These are phyloP conservation scores for Ophiognomonia clavigignenti-juglandacearum DNA, from an alignment of 2,329 filamentous ascomycete species.

Conservation along the genomic window DNA sequence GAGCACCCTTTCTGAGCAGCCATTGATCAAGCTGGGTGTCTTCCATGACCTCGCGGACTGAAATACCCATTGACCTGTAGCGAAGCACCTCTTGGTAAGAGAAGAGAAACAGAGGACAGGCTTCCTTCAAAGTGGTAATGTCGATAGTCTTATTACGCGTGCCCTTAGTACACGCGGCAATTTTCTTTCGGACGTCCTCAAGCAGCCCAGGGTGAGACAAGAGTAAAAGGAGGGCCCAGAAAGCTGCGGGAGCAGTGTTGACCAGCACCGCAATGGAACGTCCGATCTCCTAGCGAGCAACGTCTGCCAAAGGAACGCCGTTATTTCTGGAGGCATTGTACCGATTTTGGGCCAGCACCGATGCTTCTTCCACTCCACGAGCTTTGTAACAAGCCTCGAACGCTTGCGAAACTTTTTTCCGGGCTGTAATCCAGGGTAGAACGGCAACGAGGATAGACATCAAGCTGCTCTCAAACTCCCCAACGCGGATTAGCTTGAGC, in stretches of 20 bases:
- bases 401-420: slow-evolving; percentile 29
- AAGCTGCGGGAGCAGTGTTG: slow-evolving; percentile 33
- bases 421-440: slow-evolving; percentile 25
- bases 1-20: slow-evolving; percentile 24
- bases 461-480: slow-evolving; percentile 20
- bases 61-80: slow-evolving; percentile 30
- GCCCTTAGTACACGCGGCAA: slow-evolving; percentile 5
- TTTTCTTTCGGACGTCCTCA: not conserved
- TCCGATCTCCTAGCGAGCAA: slow-evolving; percentile 36
- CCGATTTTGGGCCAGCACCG: slow-evolving; percentile 30
- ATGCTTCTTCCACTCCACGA: slow-evolving; percentile 32
- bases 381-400: slow-evolving; percentile 34
- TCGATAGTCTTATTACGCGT: slow-evolving; percentile 17
- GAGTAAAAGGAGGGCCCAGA: slow-evolving; percentile 36
- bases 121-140: slow-evolving; percentile 28
- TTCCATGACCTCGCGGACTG: slow-evolving; percentile 25
- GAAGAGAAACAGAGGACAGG: slow-evolving; percentile 22
- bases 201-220: slow-evolving; percentile 15
- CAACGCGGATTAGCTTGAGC: not conserved
- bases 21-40: slow-evolving; percentile 22
- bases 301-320: slow-evolving; percentile 29
- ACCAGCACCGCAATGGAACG: slow-evolving; percentile 33
- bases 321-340: slow-evolving; percentile 25
- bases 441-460: slow-evolving; percentile 22
- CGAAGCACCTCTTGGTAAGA: slow-evolving; percentile 36